Evolutionary conservation across 331 rosid genomes (phyloP).

Genomic region (Malus hybrid): DNA sequence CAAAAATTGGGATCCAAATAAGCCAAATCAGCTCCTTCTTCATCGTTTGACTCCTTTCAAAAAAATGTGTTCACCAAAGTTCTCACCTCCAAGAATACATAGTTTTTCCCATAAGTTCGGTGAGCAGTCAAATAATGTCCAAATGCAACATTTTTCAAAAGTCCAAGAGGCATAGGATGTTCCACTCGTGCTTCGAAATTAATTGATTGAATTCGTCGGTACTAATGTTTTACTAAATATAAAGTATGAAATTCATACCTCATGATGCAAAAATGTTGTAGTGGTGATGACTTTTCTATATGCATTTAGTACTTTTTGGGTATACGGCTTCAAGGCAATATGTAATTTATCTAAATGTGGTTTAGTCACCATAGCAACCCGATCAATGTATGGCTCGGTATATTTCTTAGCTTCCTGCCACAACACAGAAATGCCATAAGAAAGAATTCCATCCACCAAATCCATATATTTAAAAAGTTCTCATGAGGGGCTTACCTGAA

Average conservation of each 20-base stretch:
- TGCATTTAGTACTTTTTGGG: neutral
- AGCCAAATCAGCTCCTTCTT: neutral
- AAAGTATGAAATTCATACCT: slow-evolving; percentile 15
- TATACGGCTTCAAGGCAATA: slow-evolving; percentile 8
- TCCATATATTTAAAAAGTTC: neutral
- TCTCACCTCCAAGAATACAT: neutral
- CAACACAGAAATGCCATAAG: slow-evolving; percentile 2
- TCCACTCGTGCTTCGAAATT: neutral
- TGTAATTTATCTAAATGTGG: slow-evolving; percentile 13
- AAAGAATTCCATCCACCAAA: neutral
- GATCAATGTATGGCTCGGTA: slow-evolving; percentile 13
- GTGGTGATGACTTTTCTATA: slow-evolving; percentile 15
- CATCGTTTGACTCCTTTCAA: neutral
- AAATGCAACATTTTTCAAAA: neutral
- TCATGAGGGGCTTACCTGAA: slow-evolving; percentile 18
- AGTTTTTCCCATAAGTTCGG: neutral
- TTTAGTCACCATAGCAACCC: slow-evolving; percentile 10
- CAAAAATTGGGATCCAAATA: neutral
- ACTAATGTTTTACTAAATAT: neutral
- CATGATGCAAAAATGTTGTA: slow-evolving; percentile 20
- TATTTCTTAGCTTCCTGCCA: slow-evolving; percentile 23
- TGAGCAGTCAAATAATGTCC: neutral
- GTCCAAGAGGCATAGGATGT: neutral
- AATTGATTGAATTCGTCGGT: neutral
- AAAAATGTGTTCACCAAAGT: neutral